Base-by-base conservation (phyloP, 371 early-diverging fungal genomes). In the Nematocida sp. region DNA sequence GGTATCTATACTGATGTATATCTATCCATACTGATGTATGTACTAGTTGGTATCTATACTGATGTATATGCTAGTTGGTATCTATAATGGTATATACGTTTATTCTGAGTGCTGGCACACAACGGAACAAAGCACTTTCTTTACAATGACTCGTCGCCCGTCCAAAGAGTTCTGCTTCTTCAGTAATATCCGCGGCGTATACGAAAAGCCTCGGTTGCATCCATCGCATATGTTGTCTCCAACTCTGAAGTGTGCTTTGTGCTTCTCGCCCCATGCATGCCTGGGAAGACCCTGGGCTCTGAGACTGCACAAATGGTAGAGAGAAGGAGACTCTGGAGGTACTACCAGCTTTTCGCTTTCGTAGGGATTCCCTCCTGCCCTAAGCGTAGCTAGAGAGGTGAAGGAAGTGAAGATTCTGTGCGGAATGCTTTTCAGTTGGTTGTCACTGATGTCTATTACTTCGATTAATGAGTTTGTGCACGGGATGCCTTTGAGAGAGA, bases 381-480 rank as follows among this genome's bases (percentile, higher is more conserved):
- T 63, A 15, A 81, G 64, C 4, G 81, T 77, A 15, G 80, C 77
- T 17, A 57, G 32, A 41, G 77, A 48, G 25, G 52, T 32, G 53
- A 83, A 81, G 1, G 64, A 27, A 31, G 80, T 83, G 52, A 83
- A 83, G 11, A 83, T 67, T 55, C 80, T 81, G 38, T 64, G 75
- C 15, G 83, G 83, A 32, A 83, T 60, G 31, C 27, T 54, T 36
- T 49, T 60, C 1, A 83, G 52, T 4, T 46, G 36, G 36, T 77
- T 77, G 15, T 66, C 64, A 52, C 77, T 58, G 15, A 77, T 21
- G 38, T 77, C 77, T 36, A 83, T 79, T 64, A 81, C 76, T 46
- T 70, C 77, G 11, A 83, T 53, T n/a, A 50, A 43, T 23, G 67
- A 66, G 11, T 50, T 62, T 8, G 41, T 40, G 7, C 43, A 46